Percentiles rank a stretch among this genome's conserved stretches.
Evolutionary conservation across 352 stramenopile genomes (phyloP).

Genomic region (Phytophthora cryptogea): DNA sequence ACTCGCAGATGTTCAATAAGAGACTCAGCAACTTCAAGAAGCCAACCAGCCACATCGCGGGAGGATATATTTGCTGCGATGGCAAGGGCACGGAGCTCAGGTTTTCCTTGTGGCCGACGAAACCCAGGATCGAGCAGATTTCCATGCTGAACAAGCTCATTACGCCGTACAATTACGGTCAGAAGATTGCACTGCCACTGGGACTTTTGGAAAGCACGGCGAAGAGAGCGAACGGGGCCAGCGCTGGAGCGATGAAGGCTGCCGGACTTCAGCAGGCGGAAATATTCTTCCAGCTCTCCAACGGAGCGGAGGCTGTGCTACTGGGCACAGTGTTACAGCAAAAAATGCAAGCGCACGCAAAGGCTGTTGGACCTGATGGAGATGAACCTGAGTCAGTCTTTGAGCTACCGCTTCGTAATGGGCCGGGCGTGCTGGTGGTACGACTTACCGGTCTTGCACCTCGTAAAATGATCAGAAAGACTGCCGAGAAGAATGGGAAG

Average conservation of each 20-base stretch:
- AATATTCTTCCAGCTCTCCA: slow-evolving; percentile 77
- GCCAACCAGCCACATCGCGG: slow-evolving; percentile 72
- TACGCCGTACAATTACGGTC: slow-evolving; percentile 80
- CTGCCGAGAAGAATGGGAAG: slow-evolving; percentile 32
- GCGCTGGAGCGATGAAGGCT: slow-evolving; percentile 22
- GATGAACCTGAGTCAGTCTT: slow-evolving; percentile 60
- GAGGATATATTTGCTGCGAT: slow-evolving; percentile 89
- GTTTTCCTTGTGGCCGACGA: slow-evolving; percentile 65
- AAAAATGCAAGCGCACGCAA: slow-evolving; percentile 60
- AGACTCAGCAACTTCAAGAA: slow-evolving; percentile 89
- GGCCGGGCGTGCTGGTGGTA: slow-evolving; percentile 61
- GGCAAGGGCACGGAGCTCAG: slow-evolving; percentile 76
- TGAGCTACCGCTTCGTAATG: slow-evolving; percentile 59
- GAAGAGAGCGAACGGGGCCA: slow-evolving; percentile 18
- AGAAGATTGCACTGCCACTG: slow-evolving; percentile 81
- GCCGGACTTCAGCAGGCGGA: slow-evolving; percentile 48
- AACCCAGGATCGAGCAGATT: slow-evolving; percentile 80
- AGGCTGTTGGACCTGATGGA: slow-evolving; percentile 16
- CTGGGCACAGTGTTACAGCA: slow-evolving; percentile 52
- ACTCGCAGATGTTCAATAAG: slow-evolving; percentile 87
- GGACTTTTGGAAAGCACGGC: slow-evolving; percentile 60
- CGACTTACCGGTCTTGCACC: slow-evolving; percentile 62
- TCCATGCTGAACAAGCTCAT: slow-evolving; percentile 88
- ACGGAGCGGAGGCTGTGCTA: slow-evolving; percentile 54
- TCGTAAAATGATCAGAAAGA: slow-evolving; percentile 45